Conservation (phyloP, 2,329 filamentous ascomycete species). For the Penicillium sp. region DNA sequence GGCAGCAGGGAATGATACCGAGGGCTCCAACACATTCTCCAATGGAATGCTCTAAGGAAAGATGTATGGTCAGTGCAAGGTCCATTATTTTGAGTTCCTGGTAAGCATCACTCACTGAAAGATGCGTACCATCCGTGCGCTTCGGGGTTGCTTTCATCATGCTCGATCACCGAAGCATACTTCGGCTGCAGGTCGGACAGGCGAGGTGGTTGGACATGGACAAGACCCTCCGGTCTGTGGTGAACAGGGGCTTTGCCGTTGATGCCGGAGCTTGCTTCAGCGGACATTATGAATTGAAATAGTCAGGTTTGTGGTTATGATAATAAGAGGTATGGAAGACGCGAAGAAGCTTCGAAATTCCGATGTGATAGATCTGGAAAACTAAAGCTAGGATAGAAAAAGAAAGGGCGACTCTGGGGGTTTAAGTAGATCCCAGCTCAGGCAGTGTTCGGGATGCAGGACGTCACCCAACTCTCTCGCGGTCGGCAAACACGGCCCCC, state of each 20-base stretch:
- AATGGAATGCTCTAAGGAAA: constrained; percentile 67
- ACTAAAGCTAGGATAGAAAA: constrained; percentile 4
- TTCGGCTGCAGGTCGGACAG: constrained; percentile 83
- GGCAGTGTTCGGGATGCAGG: background rate
- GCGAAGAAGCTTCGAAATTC: background rate
- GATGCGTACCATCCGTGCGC: constrained; percentile 86
- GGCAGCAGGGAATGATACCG: constrained; percentile 88
- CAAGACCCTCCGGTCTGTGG: constrained; percentile 51
- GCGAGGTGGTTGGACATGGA: constrained; percentile 78
- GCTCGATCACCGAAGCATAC: constrained; percentile 69
- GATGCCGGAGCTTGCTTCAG: constrained; percentile 26
- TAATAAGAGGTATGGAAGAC: background rate
- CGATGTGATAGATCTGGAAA: background rate
- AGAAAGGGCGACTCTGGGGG: constrained; percentile 12
- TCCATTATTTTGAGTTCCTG: background rate
- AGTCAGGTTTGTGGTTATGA: background rate
- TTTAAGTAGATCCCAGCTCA: constrained; percentile 10
- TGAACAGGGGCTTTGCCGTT: constrained; percentile 42
- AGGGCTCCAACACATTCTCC: constrained; percentile 76
- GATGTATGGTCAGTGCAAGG: constrained; percentile 8
- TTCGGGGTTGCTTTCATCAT: constrained; percentile 68
- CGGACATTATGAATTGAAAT: constrained; percentile 31
- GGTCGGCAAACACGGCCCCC: constrained; percentile 6
- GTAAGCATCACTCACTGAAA: constrained; percentile 67
- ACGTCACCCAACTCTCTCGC: constrained; percentile 1